Base-by-base conservation (phyloP, 441 rosid genomes). In the Populus hybrid region DNA sequence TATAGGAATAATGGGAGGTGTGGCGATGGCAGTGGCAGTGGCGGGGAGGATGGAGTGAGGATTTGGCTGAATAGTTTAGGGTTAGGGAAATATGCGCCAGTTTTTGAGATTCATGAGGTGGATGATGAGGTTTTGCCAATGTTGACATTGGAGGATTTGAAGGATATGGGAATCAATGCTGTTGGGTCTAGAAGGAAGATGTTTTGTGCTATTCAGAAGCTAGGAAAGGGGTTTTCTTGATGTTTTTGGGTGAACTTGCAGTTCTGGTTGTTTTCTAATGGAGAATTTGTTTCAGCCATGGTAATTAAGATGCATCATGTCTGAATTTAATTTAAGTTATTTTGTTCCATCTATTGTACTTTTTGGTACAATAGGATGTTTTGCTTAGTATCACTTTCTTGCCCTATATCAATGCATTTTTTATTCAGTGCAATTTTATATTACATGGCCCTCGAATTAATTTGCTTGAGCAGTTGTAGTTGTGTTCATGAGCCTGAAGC, bases 161-260 rank as follows among this genome's bases (percentile, higher is more conserved):
- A 95, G 86, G 99, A 95, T 82, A 95, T 95, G 97, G 99, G 99
- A 21, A 92, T 95, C 33, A 95, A 82, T n/a, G n/a, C n/a, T n/a
- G n/a, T n/a, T n/a, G n/a, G n/a, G n/a, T n/a, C n/a, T n/a, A n/a
- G n/a, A n/a, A 93, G 99, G 87, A 95, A 95, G 90, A 87, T 95
- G 97, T 92, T 81, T 76, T 88, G 89, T 9, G 98, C 97, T 0
- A 90, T 95, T 53, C 97, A 90, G 86, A 95, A 92, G 90, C 98
- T 95, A 0, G 89, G 94, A 7, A 91, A 84, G 75, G 98, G 97
- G 76, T 90, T 95, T 78, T 95, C 97, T 2, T 93, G 87, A 91
- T 29, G 59, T 5, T 35, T 36, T 77, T 76, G 3, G 21, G 5
- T 42, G 66, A 42, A 66, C 45, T 50, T 73, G 50, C 68, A 38